Conservation (phyloP, 2,329 filamentous ascomycete species). For the Phialophora chinensis region DNA sequence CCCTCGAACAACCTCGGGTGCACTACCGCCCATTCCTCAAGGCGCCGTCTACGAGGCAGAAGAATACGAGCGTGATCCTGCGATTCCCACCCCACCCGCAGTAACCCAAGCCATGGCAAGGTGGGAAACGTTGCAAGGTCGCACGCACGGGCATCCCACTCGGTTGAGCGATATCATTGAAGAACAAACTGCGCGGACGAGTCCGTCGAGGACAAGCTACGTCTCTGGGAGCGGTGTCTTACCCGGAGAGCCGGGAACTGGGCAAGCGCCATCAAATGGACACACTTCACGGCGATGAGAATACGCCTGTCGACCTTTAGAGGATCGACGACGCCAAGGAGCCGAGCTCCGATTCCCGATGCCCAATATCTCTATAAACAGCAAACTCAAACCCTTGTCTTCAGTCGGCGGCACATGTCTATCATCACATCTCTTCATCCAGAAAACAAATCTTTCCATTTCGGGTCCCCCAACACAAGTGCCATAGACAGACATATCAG, state of each 20-base stretch:
- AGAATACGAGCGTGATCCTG: constrained; percentile 60
- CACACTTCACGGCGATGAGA: neutral
- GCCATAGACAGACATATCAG: neutral
- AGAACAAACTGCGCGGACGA: constrained; percentile 68
- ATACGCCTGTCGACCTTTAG: neutral
- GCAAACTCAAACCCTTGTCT: neutral
- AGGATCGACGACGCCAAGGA: neutral
- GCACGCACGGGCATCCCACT: constrained; percentile 82
- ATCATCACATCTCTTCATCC: neutral
- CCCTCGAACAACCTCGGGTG: constrained; percentile 28
- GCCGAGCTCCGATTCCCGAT: neutral
- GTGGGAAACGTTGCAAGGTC: constrained; percentile 75
- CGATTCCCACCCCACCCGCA: constrained; percentile 13
- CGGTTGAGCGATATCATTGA: constrained; percentile 86
- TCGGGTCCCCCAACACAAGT: neutral
- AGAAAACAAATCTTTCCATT: neutral
- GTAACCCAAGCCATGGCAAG: constrained; percentile 57
- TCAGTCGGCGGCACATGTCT: neutral
- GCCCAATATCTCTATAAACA: neutral
- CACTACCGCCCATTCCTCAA: constrained; percentile 33
- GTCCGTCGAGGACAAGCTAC: constrained; percentile 69
- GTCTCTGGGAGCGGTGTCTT: constrained; percentile 27
- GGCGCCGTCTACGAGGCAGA: constrained; percentile 68
- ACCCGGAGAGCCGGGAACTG: constrained; percentile 15
- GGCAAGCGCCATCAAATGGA: constrained; percentile 1